These are phyloP conservation scores for Tricholoma matsutake DNA, from an alignment of 768 basidiomycete species.

Conservation along the genomic window DNA sequence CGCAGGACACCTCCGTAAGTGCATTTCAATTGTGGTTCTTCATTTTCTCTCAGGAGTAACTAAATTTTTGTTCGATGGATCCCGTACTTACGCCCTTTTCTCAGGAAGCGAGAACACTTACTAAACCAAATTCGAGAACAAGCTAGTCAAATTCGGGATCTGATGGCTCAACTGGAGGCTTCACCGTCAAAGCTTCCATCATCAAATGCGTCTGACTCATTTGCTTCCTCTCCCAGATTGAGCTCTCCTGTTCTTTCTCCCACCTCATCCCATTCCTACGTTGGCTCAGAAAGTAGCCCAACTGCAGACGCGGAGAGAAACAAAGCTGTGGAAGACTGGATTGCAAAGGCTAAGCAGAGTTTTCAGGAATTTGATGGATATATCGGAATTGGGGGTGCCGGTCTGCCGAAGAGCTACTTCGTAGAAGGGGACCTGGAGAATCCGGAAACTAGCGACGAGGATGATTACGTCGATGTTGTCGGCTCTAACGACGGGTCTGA, in stretches of 20 bases:
- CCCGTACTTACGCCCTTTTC: conserved; percentile 6
- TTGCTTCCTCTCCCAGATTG: conserved; percentile 25
- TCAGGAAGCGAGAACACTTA: conserved; percentile 78
- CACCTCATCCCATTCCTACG: conserved; percentile 28
- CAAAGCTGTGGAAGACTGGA: conserved; percentile 73
- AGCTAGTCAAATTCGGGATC: conserved; percentile 64
- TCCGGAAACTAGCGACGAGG: conserved; percentile 37
- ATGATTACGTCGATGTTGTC: conserved; percentile 33
- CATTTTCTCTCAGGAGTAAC: background rate
- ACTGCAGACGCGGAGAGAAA: conserved; percentile 37
- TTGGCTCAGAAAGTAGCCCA: conserved; percentile 20
- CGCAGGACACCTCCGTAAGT: conserved; percentile 76
- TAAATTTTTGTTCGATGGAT: background rate
- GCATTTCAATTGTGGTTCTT: background rate
- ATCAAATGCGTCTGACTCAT: conserved; percentile 22
- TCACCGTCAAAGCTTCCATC: conserved; percentile 14
- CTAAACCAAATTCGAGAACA: conserved; percentile 74
- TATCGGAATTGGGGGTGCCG: conserved; percentile 58
- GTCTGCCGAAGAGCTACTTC: conserved; percentile 49
- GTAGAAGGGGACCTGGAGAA: conserved; percentile 48
- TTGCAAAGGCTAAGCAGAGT: conserved; percentile 67
- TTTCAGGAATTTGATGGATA: conserved; percentile 66
- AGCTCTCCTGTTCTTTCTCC: conserved; percentile 39
- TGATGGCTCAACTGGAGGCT: conserved; percentile 67
- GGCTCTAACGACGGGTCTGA: conserved; percentile 28